Base-by-base conservation (phyloP, 75 land plant genomes). In the Cunninghamia lanceolata region DNA sequence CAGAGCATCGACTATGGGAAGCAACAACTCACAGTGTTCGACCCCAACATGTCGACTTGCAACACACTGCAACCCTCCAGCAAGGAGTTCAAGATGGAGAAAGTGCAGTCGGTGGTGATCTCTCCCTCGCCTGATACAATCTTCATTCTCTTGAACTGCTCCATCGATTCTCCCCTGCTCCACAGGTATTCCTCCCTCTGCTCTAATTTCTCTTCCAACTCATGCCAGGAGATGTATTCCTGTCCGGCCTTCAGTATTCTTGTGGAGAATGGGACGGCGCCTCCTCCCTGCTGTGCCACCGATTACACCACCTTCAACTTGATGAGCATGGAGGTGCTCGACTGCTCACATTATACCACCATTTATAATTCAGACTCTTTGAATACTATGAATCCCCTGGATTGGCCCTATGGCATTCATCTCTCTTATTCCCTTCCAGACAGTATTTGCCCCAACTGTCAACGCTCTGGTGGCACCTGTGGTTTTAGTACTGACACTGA, bases 51-150 rank as follows among this genome's bases (percentile, higher is more conserved):
- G 82, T 40, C 82, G 13, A 79, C 82, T 32, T 79, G 46, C 46
- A 79, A 43, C 19, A 79, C 82, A 0, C 47, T 79, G 11, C 46
- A 79, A 28, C 30, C 82, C 82, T 16, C 63, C 19, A 17, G 30
- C 43, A 40, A 79, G 82, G 82, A 79, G 8, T 79, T 79, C 82
- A 79, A 79, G 82, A 79, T 79, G 82, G 45, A 43, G 28, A 39
- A 79, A 25, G 46, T 79, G 4, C 82, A 79, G 30, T 79, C 82
- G 0, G 82, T 43, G 46, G 28, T 79, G 40, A 79, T 79, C 42
- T 39, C 82, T 21, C 82, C 82, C 15, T 79, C 82, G 25, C 43
- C 47, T 9, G 82, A 79, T 3, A 79, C 82, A 1, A 11, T 25
- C 10, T 79, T 79, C 25, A 10, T 79, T 1, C 82, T 79, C 46